Conservation (phyloP, 306 rosid genomes). For the Clitoria ternatea region DNA sequence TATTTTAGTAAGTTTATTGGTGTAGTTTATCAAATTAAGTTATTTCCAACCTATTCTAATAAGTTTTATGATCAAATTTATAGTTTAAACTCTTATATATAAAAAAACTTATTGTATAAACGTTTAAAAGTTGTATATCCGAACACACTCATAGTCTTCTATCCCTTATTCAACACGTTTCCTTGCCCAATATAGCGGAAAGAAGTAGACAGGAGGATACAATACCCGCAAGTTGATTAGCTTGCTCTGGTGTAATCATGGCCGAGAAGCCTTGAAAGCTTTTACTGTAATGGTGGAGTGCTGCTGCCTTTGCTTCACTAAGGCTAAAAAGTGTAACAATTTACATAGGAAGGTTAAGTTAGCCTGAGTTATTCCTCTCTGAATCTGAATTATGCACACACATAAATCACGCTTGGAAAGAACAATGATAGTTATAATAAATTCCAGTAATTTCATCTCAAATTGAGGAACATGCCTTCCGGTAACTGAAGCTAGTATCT, state of each 20-base stretch:
- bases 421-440: not conserved
- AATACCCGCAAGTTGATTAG: conserved; percentile 49
- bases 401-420: not conserved
- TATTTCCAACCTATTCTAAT: no score
- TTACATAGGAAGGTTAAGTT: not conserved
- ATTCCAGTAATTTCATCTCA: not conserved
- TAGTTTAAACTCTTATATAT: no score
- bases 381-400: not conserved
- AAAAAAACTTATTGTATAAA: no score
- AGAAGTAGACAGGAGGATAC: not conserved
- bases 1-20: no score
- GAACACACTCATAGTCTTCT: no score
- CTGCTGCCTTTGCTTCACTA: conserved; percentile 37
- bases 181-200: not conserved
- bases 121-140: no score
- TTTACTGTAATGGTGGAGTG: conserved; percentile 60
- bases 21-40: no score
- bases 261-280: conserved; percentile 75
- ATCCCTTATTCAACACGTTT: not conserved
- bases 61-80: no score
- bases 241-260: conserved; percentile 58
- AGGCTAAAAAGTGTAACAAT: conserved; percentile 38
- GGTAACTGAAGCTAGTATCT: conserved; percentile 54
- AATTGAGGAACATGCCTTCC: conserved; percentile 40
- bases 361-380: not conserved